Conservation (phyloP, 73 alveolate genomes). For the Paramecium primaurelia region DNA sequence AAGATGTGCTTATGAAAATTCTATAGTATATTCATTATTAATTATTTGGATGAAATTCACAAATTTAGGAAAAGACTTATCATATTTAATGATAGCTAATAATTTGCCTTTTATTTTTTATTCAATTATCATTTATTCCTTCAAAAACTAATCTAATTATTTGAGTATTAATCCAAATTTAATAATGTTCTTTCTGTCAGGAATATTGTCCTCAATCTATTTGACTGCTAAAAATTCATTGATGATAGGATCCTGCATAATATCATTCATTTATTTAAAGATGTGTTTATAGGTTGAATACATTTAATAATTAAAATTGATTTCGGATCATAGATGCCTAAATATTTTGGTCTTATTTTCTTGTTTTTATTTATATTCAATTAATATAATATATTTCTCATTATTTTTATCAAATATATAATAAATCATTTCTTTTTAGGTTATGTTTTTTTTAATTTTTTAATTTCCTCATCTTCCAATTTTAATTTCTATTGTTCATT, state of each 20-base stretch:
- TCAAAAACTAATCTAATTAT: neutral
- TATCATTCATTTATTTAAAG: neutral
- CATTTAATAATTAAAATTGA: neutral
- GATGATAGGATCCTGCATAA: neutral
- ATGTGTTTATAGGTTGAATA: neutral
- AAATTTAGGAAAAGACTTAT: neutral
- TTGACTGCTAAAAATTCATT: neutral
- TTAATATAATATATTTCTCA: neutral
- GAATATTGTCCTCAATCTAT: neutral
- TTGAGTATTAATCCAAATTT: neutral
- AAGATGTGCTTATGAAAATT: neutral
- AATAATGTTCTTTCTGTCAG: neutral
- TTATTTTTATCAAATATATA: neutral
- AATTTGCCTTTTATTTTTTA: neutral
- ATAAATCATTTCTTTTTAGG: conserved; percentile 51
- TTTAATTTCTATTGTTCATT: conserved; percentile 48
- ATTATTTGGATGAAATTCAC: neutral
- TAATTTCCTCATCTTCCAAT: conserved; percentile 58
- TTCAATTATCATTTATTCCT: neutral
- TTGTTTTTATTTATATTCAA: neutral
- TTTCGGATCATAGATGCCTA: neutral
- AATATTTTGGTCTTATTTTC: neutral
- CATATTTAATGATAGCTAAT: neutral
- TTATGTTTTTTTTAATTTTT: conserved; percentile 51
- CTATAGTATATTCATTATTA: neutral